Evolutionary conservation across 805 yeast genomes (phyloP).

Genomic region (Crinitomyces ghanaensis): DNA sequence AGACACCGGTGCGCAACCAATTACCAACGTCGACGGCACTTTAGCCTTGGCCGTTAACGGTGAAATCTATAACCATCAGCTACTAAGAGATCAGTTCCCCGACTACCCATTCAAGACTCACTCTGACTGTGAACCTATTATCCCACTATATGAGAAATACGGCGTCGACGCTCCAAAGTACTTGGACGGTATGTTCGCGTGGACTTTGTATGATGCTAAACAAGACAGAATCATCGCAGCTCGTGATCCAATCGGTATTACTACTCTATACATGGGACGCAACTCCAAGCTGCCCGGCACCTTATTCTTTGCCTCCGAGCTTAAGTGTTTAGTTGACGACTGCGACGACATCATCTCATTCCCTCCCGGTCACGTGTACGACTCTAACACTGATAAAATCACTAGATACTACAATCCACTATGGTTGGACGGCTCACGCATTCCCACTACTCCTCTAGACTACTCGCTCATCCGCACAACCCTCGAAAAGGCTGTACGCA

Average conservation of each 20-base stretch:
- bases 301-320: constrained; percentile 84
- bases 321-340: constrained; percentile 87
- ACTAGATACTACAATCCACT: constrained; percentile 84
- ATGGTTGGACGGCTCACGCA: constrained; percentile 80
- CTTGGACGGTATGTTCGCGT: constrained; percentile 98
- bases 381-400: constrained; percentile 74
- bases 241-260: constrained; percentile 96
- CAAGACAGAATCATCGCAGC: constrained; percentile 89
- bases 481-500: constrained; percentile 90
- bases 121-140: constrained; percentile 95
- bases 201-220: constrained; percentile 75
- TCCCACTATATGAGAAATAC: constrained; percentile 80
- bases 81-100: constrained; percentile 62
- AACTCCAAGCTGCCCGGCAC: constrained; percentile 55
- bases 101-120: constrained; percentile 74
- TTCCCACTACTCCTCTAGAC: constrained; percentile 72
- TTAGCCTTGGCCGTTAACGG: constrained; percentile 84
- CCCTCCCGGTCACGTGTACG: constrained; percentile 98
- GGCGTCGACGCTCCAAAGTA: constrained; percentile 84
- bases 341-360: constrained; percentile 87
- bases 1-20: constrained; percentile 97
- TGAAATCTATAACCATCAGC: constrained; percentile 95
- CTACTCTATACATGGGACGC: constrained; percentile 93
- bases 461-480: constrained; percentile 59
- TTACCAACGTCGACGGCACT: constrained; percentile 65